Base-by-base conservation (phyloP, 1,284 basidiomycete species). In the Anthracocystis setariae region DNA sequence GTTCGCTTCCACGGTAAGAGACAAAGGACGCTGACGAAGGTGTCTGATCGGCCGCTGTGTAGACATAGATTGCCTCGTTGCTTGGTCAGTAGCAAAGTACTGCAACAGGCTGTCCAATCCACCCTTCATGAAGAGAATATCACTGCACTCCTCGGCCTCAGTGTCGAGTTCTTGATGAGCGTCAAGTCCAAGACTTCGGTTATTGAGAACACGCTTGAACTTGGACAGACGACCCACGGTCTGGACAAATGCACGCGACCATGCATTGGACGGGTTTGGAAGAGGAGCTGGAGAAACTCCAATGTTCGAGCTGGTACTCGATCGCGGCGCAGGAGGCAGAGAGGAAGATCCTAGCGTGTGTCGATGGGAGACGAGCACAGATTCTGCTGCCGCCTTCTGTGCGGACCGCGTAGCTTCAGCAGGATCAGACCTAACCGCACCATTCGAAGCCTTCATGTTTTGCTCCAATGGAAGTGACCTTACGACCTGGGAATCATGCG, bases 151-250 rank as follows among this genome's bases (percentile, higher is more conserved):
- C 83, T 9, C 85, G 83, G 45, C 69, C 44, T 67, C 71, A 27
- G 66, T 42, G 18, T 78, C 71, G 37, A 74, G 51, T 21, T 73
- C 76, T 25, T 62, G 20, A 32, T 49, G 20, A 2, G 45, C 42
- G 23, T 76, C 60, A 21, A 56, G 27, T 48, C 53, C 57, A 5
- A 65, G 33, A 32, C 61, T 58, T 8, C 58, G 70, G 25, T 27
- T 64, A 18, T 55, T 59, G 44, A 92, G 80, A 13, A 90, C 90
- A 3, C 91, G 87, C 72, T 87, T 90, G 90, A 91, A 92, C n/a
- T 90, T 85, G 8, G 92, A 91, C 15, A 93, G 84, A 3, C 90
- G 87, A 2, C 91, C 90, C 47, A 92, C 90, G 1, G 91, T 92
- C 83, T 90, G 91, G 42, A 91, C 90, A 47, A 93, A 88, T 12